phyloP scores from a whole-genome alignment of 2,329 filamentous ascomycete species.

The Teratosphaeria destructans region DNA sequence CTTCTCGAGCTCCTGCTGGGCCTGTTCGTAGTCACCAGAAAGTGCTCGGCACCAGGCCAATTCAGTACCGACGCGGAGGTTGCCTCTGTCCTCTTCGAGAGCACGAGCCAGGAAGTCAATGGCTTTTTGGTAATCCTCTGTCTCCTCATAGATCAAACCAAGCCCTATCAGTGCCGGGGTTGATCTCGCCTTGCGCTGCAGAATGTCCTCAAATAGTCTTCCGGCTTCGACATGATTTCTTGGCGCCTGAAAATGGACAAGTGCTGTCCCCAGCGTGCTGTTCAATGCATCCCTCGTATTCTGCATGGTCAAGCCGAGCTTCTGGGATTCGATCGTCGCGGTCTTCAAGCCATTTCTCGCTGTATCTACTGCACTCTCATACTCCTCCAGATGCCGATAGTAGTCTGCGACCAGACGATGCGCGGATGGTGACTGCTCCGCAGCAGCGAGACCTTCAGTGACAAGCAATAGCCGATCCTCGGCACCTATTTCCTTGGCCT shows the following conservation, averaged over 20 bases:
- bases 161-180: constrained; percentile 79
- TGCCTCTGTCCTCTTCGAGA: constrained; percentile 58
- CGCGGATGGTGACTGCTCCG: constrained; percentile 61
- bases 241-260: constrained; percentile 84
- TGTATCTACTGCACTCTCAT: constrained; percentile 68
- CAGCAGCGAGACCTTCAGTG: constrained; percentile 44
- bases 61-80: constrained; percentile 73
- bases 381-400: constrained; percentile 74
- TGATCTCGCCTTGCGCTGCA: constrained; percentile 63
- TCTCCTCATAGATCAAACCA: constrained; percentile 84
- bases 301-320: constrained; percentile 58
- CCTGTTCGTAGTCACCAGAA: constrained; percentile 61
- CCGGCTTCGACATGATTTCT: constrained; percentile 84
- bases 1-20: constrained; percentile 58
- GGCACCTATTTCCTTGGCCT: constrained; percentile 52
- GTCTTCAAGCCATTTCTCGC: constrained; percentile 63
- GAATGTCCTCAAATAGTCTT: constrained; percentile 69
- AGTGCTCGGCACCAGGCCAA: constrained; percentile 86
- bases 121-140: constrained; percentile 76
- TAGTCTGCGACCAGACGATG: constrained; percentile 76
- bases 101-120: constrained; percentile 72
- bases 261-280: constrained; percentile 69
- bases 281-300: constrained; percentile 66
- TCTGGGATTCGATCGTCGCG: constrained; percentile 48
- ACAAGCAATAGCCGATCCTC: constrained; percentile 76